Percentiles rank a stretch among this genome's conserved stretches.
Evolutionary conservation across 192 early-diverging fungal species (phyloP).

Genomic region (Coemansia sp.): DNA sequence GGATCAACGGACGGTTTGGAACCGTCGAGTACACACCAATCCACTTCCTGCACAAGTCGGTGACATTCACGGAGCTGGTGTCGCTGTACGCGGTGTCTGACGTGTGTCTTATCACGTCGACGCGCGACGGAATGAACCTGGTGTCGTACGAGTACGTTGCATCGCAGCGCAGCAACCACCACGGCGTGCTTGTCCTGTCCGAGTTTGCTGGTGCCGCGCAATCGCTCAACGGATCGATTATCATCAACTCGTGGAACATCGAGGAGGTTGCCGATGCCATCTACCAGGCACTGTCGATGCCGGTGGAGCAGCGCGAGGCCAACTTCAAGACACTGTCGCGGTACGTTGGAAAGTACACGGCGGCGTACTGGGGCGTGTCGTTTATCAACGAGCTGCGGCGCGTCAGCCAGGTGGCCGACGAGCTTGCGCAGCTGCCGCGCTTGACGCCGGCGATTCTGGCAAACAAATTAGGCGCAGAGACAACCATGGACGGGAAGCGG

Average conservation of each 20-base stretch:
- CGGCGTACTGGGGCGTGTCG: conserved; percentile 93
- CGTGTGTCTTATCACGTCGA: conserved; percentile 95
- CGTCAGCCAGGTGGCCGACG: conserved; percentile 55
- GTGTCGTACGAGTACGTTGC: conserved; percentile 99
- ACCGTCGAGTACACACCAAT: conserved; percentile 98
- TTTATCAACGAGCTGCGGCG: conserved; percentile 88
- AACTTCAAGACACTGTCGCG: conserved; percentile 90
- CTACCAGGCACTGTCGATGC: conserved; percentile 91
- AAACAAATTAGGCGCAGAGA: background rate
- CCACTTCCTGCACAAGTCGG: conserved; percentile 97
- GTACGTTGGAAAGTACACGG: conserved; percentile 97
- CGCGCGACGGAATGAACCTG: conserved; percentile 99
- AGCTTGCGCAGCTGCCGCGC: conserved; percentile 48
- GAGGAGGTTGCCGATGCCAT: conserved; percentile 90
- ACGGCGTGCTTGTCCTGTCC: conserved; percentile 94
- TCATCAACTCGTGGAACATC: conserved; percentile 99
- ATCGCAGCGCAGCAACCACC: conserved; percentile 73
- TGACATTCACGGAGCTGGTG: conserved; percentile 92
- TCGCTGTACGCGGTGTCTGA: conserved; percentile 95
- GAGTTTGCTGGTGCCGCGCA: conserved; percentile 99
- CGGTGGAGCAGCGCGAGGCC: conserved; percentile 69
- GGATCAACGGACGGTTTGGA: conserved; percentile 94
- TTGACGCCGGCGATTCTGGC: conserved; percentile 19
- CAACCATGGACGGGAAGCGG: conserved; percentile 18
- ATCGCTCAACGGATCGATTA: conserved; percentile 92